Evolutionary conservation across 192 early-diverging fungal genomes (phyloP), one percentile per base, ranked within the genome.

Genomic region (Coemansia biformis): DNA sequence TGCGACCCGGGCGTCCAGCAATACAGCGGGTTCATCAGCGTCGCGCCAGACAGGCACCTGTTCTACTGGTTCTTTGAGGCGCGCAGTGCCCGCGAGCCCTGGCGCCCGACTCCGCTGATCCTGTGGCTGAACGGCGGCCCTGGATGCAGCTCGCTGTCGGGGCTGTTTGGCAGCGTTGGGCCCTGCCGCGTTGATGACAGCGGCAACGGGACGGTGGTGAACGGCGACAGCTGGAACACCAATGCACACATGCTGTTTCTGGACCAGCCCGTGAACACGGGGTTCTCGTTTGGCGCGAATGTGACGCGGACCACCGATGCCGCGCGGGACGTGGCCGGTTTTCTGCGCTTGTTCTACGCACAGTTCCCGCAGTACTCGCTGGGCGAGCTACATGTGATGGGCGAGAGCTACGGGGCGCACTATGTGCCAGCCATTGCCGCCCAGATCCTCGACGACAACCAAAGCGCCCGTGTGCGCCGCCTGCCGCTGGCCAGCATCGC

Each of bases 51-150:
- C 41, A 81, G 83, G 53, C 86, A 92, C 58, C 86, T 89, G 55
- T 91, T 88, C 73, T 92, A 87, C 66, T 92, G 88, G 86, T 94
- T 98, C 76, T 96, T 98, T 63, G 92, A 93, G 61, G 85, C 86
- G 14, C 86, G 89, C 43, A 73, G 76, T 47, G 34, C 24, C 0
- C 45, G 30, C 10, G 15, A 35, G 5, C 65, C 79, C 38, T 83
- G 86, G 22, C 41, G 58, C 35, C 32, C 36, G 32, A 87, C 91
- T 46, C 93, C 93, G 6, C 51, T 83, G 8, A 59, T 83, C 11
- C 46, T 89, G 36, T 86, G 84, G 78, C 59, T 88, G 19, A 90
- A 90, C 38, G 88, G 88, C 18, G 88, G 88, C 7, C 88, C 88
- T 12, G 89, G 89, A 28, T 89, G 88, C 67, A 81, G 79, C 36